Base-by-base conservation (phyloP, 2,329 filamentous ascomycete genomes). In the Colletotrichum falcatum region DNA sequence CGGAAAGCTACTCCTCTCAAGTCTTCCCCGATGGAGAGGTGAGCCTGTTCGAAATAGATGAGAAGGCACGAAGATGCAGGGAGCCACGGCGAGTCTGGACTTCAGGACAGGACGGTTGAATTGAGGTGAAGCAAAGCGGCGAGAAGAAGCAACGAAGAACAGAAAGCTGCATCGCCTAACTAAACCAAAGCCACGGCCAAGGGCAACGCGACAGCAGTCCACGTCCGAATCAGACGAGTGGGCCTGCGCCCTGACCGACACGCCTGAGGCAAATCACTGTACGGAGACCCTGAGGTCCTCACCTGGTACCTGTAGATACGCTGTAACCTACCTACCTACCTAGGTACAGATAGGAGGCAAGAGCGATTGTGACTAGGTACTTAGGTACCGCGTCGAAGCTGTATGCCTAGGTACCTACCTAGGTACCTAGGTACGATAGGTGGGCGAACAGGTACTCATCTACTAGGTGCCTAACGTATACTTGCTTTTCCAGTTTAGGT, bases 141-240 rank as follows among this genome's bases (percentile, higher is more conserved):
- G 30, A 11, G n/a, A 14, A 33, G 44, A 51, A 46, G 59, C 59
- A 39, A 62, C 23, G 35, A 48, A 62, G 48, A 30, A 35, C 12
- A 37, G 48, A 53, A 62, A 62, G 60, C 60, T 54, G 18, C 33
- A 53, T 9, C 2, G 23, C 30, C 44, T 35, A 61, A n/a, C 44
- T 35, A 61, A 61, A 37, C 53, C 49, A 54, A 35, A 23, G 20
- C 42, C 30, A 60, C 28, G 26, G 23, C 33, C 23, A 51, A 37
- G 46, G 35, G 39, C 53, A 54, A 54, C 60, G 60, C 60, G 60
- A 62, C 53, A 30, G 18, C 53, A 49, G 48, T 62, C 37, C 20
- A 33, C 23, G 30, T 51, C 59, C 18, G 33, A 61, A 62, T 51
- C 5, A 48, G 48, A 62, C 48, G 54, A 62, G 60, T 14, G 60